A percentile compares a stretch with the other conserved stretches of the same genome.
Conservation (phyloP, 129 eudicot species). For the Helianthus tuberosus region DNA sequence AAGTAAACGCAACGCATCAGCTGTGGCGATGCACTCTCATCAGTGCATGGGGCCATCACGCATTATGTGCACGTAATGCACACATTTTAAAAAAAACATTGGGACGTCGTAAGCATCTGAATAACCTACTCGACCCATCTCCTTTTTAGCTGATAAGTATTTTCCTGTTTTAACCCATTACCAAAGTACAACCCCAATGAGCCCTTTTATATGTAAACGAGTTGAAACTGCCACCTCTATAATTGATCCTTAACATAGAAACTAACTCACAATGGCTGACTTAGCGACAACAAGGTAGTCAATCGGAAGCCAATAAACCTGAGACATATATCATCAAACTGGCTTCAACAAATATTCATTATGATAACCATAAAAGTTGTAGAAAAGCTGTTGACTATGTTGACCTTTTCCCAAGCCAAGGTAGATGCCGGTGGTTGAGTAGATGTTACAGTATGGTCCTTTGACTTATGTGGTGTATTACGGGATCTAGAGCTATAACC, state of each 20-base stretch:
- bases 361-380: conserved; percentile 1
- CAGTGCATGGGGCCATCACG: too few relatives aligned
- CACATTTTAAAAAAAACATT: background rate
- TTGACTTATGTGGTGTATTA: conserved; percentile 57
- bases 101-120: conserved; percentile 3
- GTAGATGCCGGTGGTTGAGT: conserved; percentile 44
- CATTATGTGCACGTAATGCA: too few relatives aligned
- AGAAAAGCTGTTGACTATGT: conserved; percentile 1
- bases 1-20: too few relatives aligned
- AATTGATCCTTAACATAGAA: background rate
- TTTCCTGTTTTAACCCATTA: background rate
- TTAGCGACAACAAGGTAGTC: conserved; percentile 87
- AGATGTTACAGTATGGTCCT: conserved; percentile 46
- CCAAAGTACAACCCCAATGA: background rate
- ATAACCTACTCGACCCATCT: background rate
- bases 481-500: conserved; percentile 75
- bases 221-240: background rate
- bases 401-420: conserved; percentile 81
- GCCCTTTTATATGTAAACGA: background rate
- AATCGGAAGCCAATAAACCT: conserved; percentile 92
- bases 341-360: conserved; percentile 4
- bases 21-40: too few relatives aligned
- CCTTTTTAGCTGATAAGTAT: background rate
- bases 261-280: conserved; percentile 79
- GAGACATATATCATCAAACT: conserved; percentile 1